Evolutionary conservation across 495 filamentous ascomycete genomes (phyloP).

Genomic region (Parmelia sp.): DNA sequence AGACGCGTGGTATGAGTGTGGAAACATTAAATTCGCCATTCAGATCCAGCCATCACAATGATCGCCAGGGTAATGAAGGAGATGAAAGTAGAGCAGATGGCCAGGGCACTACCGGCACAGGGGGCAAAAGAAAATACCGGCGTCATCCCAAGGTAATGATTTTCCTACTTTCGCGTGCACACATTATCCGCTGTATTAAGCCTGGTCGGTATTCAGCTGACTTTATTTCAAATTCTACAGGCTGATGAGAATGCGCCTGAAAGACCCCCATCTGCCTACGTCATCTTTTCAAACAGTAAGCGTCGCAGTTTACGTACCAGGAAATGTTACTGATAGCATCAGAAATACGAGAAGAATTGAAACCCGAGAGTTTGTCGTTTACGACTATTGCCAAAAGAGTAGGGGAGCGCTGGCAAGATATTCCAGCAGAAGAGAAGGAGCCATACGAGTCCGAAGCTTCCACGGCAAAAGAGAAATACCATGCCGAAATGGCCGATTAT

Average conservation of each 20-base stretch:
- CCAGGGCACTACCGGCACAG: slow-evolving; percentile 19
- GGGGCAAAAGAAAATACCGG: slow-evolving; percentile 65
- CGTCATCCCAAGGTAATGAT: slow-evolving; percentile 64
- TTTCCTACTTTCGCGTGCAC: background rate
- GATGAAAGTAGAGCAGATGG: slow-evolving; percentile 28
- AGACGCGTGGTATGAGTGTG: slow-evolving; percentile 46
- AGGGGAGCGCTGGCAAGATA: slow-evolving; percentile 70
- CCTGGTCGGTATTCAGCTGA: too few species aligned
- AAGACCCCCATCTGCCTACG: slow-evolving; percentile 71
- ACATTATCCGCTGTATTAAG: background rate
- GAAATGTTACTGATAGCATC: slow-evolving; percentile 1
- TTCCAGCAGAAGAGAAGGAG: slow-evolving; percentile 58
- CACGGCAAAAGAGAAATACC: slow-evolving; percentile 64
- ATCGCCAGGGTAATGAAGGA: slow-evolving; percentile 8
- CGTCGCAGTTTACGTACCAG: slow-evolving; percentile 10
- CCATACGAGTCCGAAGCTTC: slow-evolving; percentile 62
- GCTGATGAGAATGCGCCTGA: slow-evolving; percentile 72
- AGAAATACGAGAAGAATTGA: slow-evolving; percentile 70
- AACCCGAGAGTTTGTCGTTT: slow-evolving; percentile 65
- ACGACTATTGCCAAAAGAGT: slow-evolving; percentile 78
- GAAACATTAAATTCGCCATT: slow-evolving; percentile 33
- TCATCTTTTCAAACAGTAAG: slow-evolving; percentile 77
- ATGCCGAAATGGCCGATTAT: slow-evolving; percentile 59
- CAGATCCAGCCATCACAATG: slow-evolving; percentile 30
- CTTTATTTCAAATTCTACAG: slow-evolving; percentile 40